Conservation (phyloP, 75 land plant species). For the Picea glauca region DNA sequence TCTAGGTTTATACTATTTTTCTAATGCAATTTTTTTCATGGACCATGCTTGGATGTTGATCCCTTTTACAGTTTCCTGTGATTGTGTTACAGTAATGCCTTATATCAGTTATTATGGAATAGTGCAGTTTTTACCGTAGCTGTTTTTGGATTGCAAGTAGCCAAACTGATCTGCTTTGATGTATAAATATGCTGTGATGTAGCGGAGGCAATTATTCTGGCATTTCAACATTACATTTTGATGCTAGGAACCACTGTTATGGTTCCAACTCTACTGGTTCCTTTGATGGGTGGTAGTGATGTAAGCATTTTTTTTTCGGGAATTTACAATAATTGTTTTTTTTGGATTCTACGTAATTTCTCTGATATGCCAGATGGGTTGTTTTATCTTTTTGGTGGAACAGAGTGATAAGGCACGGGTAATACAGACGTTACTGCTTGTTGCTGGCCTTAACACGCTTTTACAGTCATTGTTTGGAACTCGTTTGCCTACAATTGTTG, state of each 20-base stretch:
- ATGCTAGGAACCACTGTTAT: conserved; percentile 89
- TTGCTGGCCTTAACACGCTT: conserved; percentile 40
- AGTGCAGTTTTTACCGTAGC: neutral
- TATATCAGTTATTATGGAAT: neutral
- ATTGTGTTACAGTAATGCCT: neutral
- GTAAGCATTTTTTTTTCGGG: conserved; percentile 29
- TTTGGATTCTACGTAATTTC: too few relatives aligned
- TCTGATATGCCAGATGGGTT: too few relatives aligned
- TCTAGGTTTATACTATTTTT: neutral
- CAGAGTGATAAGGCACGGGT: conserved; percentile 63
- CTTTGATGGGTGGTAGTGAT: conserved; percentile 82
- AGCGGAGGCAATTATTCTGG: conserved; percentile 69
- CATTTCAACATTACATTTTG: conserved; percentile 88
- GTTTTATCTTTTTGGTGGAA: too few relatives aligned
- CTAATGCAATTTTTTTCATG: neutral
- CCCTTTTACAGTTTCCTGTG: neutral
- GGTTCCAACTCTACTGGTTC: conserved; percentile 72
- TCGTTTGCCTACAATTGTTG: conserved; percentile 37
- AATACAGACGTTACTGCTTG: conserved; percentile 48
- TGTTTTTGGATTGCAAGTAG: neutral
- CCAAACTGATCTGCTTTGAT: neutral
- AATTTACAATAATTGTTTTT: too few relatives aligned
- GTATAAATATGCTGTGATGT: conserved; percentile 9
- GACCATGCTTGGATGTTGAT: neutral
- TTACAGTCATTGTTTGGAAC: conserved; percentile 47